These are phyloP conservation scores for Ramaria sp. DNA, from an alignment of 768 basidiomycete genomes.

Conservation along the genomic window DNA sequence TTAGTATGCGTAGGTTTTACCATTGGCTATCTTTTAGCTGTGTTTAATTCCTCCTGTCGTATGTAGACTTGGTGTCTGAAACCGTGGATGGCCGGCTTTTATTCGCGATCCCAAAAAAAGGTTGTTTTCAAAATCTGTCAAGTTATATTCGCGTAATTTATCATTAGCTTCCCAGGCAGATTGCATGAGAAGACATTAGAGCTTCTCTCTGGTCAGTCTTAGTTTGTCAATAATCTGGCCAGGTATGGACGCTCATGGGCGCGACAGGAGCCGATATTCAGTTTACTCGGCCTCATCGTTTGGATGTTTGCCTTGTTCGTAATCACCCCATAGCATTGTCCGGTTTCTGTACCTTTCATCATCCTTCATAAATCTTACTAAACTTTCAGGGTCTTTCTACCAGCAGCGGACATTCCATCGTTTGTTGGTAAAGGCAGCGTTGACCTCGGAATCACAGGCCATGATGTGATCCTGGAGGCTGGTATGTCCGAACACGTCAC, in stretches of 20 bases:
- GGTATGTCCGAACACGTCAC: slow-evolving; percentile 69
- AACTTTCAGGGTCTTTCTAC: slow-evolving; percentile 81
- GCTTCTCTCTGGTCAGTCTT: slow-evolving; percentile 60
- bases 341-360: slow-evolving; percentile 18
- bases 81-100: slow-evolving; percentile 75
- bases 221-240: background rate
- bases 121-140: slow-evolving; percentile 25
- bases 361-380: background rate
- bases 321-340: slow-evolving; percentile 94
- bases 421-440: slow-evolving; percentile 98
- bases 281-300: slow-evolving; percentile 74
- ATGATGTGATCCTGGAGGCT: slow-evolving; percentile 92
- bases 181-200: slow-evolving; percentile 85
- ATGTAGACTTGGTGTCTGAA: slow-evolving; percentile 29
- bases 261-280: slow-evolving; percentile 84
- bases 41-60: background rate
- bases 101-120: slow-evolving; percentile 98
- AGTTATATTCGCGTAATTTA: background rate
- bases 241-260: background rate
- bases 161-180: slow-evolving; percentile 40
- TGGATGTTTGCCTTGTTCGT: slow-evolving; percentile 88
- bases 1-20: background rate
- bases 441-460: slow-evolving; percentile 94
- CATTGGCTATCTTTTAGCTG: background rate
- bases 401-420: slow-evolving; percentile 93